These are phyloP conservation scores for Chaetomiaceae sp. DNA, from an alignment of 2,329 filamentous ascomycete species.

Conservation along the genomic window DNA sequence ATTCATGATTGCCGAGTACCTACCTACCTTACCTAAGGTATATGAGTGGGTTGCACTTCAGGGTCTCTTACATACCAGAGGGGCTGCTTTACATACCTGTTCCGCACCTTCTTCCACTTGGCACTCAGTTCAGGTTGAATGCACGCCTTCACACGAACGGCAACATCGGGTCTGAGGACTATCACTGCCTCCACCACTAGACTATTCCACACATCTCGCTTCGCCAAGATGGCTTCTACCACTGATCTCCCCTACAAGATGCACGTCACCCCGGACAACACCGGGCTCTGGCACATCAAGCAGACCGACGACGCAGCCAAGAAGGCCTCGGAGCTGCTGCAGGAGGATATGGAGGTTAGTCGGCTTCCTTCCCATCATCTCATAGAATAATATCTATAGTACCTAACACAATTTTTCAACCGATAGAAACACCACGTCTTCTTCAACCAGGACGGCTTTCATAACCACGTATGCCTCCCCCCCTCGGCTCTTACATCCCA, in stretches of 20 bases:
- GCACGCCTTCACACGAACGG: neutral
- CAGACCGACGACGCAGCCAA: conserved; percentile 56
- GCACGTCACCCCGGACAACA: conserved; percentile 44
- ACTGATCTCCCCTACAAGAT: conserved; percentile 48
- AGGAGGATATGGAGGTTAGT: conserved; percentile 64
- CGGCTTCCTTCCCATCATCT: too few relatives aligned
- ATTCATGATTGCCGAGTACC: neutral
- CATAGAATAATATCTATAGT: too few relatives aligned
- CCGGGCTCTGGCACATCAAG: conserved; percentile 45
- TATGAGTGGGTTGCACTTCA: neutral
- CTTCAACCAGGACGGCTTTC: conserved; percentile 71
- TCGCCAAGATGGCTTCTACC: conserved; percentile 25
- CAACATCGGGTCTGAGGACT: neutral
- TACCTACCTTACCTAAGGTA: neutral
- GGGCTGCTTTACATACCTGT: too few relatives aligned
- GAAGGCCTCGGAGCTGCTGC: conserved; percentile 63
- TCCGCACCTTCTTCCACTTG: too few relatives aligned
- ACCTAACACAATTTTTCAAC: too few relatives aligned
- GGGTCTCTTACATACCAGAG: too few relatives aligned
- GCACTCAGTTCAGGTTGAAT: conserved; percentile 1
- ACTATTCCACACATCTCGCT: neutral
- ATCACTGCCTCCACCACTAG: neutral
- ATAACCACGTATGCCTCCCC: conserved; percentile 63
- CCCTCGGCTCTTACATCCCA: neutral
- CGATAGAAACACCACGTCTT: conserved; percentile 67